These are phyloP conservation scores for Sesbania bispinosa DNA, from an alignment of 306 rosid species.

Conservation along the genomic window DNA sequence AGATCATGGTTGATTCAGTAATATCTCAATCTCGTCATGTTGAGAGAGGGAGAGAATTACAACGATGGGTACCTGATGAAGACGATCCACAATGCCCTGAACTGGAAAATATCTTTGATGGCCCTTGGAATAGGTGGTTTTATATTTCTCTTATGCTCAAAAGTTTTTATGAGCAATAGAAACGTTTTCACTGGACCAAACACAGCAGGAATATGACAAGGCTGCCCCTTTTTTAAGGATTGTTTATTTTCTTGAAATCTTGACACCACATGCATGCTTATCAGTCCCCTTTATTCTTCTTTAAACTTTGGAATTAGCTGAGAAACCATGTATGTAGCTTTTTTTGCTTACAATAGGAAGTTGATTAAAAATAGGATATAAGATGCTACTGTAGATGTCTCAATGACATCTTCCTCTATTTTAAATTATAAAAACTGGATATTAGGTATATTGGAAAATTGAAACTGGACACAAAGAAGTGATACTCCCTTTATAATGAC, in stretches of 20 bases:
- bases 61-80: conserved; percentile 93
- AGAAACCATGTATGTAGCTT: neutral
- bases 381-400: neutral
- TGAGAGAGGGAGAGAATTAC: conserved; percentile 76
- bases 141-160: conserved; percentile 30
- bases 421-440: neutral
- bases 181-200: neutral
- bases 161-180: neutral
- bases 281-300: neutral
- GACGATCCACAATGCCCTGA: conserved; percentile 78
- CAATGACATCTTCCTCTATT: conserved; percentile 1
- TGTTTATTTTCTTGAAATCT: conserved; percentile 16
- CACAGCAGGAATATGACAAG: neutral
- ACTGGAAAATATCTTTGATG: conserved; percentile 77
- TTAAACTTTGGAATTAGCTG: conserved; percentile 12
- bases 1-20: conserved; percentile 75
- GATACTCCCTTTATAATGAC: neutral
- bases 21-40: conserved; percentile 75
- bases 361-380: neutral
- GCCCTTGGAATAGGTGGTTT: conserved; percentile 79
- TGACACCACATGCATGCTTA: neutral
- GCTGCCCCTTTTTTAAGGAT: neutral
- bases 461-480: neutral
- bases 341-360: neutral
- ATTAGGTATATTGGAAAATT: neutral